phyloP scores from a whole-genome alignment of 208 protist genomes.

The Phytomonas francai region DNA sequence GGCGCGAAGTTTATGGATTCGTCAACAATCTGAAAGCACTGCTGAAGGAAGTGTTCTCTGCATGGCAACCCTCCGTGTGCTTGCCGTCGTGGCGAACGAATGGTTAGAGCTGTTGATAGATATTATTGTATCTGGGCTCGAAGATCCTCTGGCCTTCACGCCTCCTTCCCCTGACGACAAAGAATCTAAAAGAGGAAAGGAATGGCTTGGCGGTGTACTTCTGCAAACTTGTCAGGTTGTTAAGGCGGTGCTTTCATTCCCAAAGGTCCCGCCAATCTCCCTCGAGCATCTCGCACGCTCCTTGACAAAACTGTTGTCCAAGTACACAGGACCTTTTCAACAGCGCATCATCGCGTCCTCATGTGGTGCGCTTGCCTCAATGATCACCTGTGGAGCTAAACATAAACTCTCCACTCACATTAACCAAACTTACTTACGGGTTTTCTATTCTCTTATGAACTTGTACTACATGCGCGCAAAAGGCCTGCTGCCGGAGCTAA shows the following conservation, averaged over 20 bases:
- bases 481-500: slow-evolving; percentile 35
- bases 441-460: slow-evolving; percentile 85
- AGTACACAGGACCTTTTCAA: slow-evolving; percentile 79
- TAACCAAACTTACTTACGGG: slow-evolving; percentile 53
- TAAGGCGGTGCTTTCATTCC: slow-evolving; percentile 30
- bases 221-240: slow-evolving; percentile 50
- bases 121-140: slow-evolving; percentile 38
- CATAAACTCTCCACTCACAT: slow-evolving; percentile 29
- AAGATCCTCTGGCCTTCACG: slow-evolving; percentile 19
- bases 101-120: slow-evolving; percentile 69
- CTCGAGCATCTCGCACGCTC: slow-evolving; percentile 40
- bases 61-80: slow-evolving; percentile 45
- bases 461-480: slow-evolving; percentile 66
- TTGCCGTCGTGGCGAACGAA: slow-evolving; percentile 39
- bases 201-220: slow-evolving; percentile 32
- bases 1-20: slow-evolving; percentile 53
- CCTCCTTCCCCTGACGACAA: slow-evolving; percentile 16
- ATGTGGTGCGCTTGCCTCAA: slow-evolving; percentile 45
- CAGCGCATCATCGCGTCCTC: slow-evolving; percentile 68
- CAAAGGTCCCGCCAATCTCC: slow-evolving; percentile 44
- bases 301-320: slow-evolving; percentile 53
- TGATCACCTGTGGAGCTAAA: slow-evolving; percentile 63
- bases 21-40: slow-evolving; percentile 34
- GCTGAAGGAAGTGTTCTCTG: slow-evolving; percentile 35
- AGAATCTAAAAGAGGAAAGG: neutral